Base-by-base conservation (phyloP, 352 stramenopile species). In the Pilasporangium apinafurcum region DNA sequence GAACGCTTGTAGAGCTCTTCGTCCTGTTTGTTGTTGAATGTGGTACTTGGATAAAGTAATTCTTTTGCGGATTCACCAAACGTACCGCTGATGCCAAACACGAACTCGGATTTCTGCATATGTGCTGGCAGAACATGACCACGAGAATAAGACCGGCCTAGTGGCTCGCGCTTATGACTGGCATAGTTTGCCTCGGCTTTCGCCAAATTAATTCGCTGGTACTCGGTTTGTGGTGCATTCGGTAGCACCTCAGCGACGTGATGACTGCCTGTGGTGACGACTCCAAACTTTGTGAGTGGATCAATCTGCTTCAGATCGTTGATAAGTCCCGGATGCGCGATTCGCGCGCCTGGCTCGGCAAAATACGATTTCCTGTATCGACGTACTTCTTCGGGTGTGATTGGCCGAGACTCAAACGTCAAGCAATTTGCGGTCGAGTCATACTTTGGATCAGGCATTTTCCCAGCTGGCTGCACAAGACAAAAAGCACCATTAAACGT, bases 301-400 rank as follows among this genome's bases (percentile, higher is more conserved):
- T 87, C 61, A 36, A 84, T 62, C 17, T 46, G 44, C 51, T 87
- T 85, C 40, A 87, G 59, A 53, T 92, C 80, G 35, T 91, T 81
- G 48, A 92, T 73, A 18, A 92, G 59, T 10, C 83, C 83, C 9
- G 69, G 73, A 44, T 94, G 83, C 2, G 74, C 75, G 45, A 94
- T 83, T 22, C 75, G 69, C 24, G 74, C 48, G 17, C 78, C 80
- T 0, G 83, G 76, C 44, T 90, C 80, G 29, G 63, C 63, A 37
- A 92, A 91, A 57, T 91, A 92, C 40, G 80, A 92, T 59, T 89
- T 89, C 47, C 80, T 77, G 58, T 68, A 92, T 22, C 74, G 81
- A 8, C 72, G 56, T 48, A 90, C 62, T 13, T 87, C 61, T 30
- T 92, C 78, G 0, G 83, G 80, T 14, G 83, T 94, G 6, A 46